Base-by-base conservation (phyloP, 202 grass and related monocot genomes). In the Zizania palustris region DNA sequence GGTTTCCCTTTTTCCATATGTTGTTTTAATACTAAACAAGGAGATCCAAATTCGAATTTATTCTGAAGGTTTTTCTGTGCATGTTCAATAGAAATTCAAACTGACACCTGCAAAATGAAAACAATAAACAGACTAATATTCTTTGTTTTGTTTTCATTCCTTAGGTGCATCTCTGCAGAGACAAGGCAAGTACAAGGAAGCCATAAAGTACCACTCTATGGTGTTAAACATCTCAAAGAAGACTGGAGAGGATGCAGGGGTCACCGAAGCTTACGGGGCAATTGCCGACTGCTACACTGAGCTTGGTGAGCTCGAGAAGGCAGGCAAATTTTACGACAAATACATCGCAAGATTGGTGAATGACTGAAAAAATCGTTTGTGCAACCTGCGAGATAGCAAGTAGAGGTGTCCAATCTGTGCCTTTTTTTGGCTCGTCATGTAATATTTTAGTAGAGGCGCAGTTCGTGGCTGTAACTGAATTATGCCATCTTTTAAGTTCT, bases 221-320 rank as follows among this genome's bases (percentile, higher is more conserved):
- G 96, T 98, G 70, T 79, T 95, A 18, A 83, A 87, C 54, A 84
- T 95, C 75, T 99, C 96, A 12, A 85, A 82, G 69, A 84, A 74
- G 77, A 87, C 85, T 0, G 78, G 85, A 73, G 96, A 95, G 85
- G 85, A 93, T 55, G 78, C 96, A 1, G 96, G 96, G 46, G 73
- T 95, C 41, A 99, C 96, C 3, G 92, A 99, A 84, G 96, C 92
- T 4, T 99, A 95, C 1, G 92, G 96, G 39, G 96, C 96, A 58
- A 99, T 99, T 69, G 92, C 96, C 1, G 96, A 99, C 69, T 99
- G 96, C 88, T 99, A 95, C 79, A 99, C 96, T 0, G 96, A 99
- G 73, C 60, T 95, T 41, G 87, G 92, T 71, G 96, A 99, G 79
- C 89, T 99, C 2, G 96, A 99, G 84, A 90, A 90, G 76, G 96